Evolutionary conservation across 192 early-diverging fungal species (phyloP).

Genomic region (Coemansia sp.): DNA sequence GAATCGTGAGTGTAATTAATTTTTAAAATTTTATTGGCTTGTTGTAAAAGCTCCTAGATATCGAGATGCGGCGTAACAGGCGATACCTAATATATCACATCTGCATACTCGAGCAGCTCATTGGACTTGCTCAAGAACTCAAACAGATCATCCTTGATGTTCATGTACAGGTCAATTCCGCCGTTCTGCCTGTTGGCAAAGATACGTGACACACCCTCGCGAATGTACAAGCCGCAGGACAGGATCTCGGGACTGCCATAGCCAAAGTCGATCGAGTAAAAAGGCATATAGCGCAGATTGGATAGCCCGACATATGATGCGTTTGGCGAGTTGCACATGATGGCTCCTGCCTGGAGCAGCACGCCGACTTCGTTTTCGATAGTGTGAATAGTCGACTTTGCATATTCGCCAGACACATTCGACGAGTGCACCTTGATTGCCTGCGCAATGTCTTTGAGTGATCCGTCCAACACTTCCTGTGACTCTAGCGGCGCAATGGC

Average conservation of each 20-base stretch:
- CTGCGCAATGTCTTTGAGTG: conserved; percentile 21
- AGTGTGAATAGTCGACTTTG: conserved; percentile 22
- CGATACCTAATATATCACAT: conserved; percentile 27
- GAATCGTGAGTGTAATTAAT: too few species aligned
- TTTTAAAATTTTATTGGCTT: too few species aligned
- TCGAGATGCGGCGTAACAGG: too few species aligned
- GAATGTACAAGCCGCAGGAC: conserved; percentile 26
- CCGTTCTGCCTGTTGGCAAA: conserved; percentile 39
- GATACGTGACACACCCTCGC: conserved; percentile 35
- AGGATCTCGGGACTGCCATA: conserved; percentile 25
- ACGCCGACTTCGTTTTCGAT: conserved; percentile 37
- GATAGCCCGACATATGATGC: conserved; percentile 35
- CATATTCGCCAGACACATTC: conserved; percentile 21
- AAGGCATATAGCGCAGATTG: conserved; percentile 34
- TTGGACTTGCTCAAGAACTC: conserved; percentile 8
- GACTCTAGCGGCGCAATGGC: conserved; percentile 20
- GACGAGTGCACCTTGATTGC: conserved; percentile 27
- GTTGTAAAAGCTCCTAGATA: too few species aligned
- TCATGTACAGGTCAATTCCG: conserved; percentile 40
- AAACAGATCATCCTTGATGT: conserved; percentile 30
- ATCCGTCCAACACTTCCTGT: not conserved
- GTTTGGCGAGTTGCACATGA: conserved; percentile 29
- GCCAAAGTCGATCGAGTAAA: conserved; percentile 43
- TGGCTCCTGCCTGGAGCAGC: conserved; percentile 24
- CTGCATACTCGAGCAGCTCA: conserved; percentile 26